Conservation (phyloP, 352 stramenopile species). For the Phytopythium mirpurense region DNA sequence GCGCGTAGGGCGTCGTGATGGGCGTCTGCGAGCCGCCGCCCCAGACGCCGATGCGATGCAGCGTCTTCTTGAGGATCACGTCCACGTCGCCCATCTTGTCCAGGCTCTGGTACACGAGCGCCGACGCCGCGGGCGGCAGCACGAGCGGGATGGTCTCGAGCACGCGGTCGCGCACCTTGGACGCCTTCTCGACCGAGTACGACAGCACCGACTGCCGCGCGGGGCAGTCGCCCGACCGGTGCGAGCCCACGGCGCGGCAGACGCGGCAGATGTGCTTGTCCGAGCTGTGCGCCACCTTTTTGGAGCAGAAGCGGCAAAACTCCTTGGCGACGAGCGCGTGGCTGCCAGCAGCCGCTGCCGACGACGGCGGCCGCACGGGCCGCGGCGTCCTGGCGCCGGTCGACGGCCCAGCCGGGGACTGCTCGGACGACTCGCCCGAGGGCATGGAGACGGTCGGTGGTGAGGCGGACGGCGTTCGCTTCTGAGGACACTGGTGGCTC, state of each 20-base stretch:
- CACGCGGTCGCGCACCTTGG: constrained; percentile 53
- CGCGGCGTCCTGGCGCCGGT: background rate
- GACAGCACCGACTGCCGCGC: constrained; percentile 47
- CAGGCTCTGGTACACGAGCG: constrained; percentile 54
- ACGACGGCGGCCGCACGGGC: background rate
- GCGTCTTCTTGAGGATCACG: constrained; percentile 54
- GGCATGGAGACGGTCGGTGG: background rate
- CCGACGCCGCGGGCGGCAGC: constrained; percentile 37
- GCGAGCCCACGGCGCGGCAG: constrained; percentile 41
- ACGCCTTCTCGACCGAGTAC: constrained; percentile 39
- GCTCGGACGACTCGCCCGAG: constrained; percentile 5
- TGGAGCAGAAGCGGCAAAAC: constrained; percentile 61
- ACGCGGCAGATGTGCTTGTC: constrained; percentile 58
- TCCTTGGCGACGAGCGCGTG: constrained; percentile 6
- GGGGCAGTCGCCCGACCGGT: constrained; percentile 58
- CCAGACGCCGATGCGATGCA: constrained; percentile 73
- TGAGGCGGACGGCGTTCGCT: constrained; percentile 2
- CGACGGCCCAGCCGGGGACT: background rate
- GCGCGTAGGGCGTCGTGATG: constrained; percentile 70
- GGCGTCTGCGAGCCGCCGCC: constrained; percentile 77
- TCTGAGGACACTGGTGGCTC: constrained; percentile 52
- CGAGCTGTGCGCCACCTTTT: constrained; percentile 44
- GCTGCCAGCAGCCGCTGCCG: too few species aligned
- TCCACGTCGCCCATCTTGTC: constrained; percentile 75
- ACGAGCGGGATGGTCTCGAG: constrained; percentile 53